Base-by-base conservation (phyloP, 805 yeast species). In the Metschnikowia anglica region DNA sequence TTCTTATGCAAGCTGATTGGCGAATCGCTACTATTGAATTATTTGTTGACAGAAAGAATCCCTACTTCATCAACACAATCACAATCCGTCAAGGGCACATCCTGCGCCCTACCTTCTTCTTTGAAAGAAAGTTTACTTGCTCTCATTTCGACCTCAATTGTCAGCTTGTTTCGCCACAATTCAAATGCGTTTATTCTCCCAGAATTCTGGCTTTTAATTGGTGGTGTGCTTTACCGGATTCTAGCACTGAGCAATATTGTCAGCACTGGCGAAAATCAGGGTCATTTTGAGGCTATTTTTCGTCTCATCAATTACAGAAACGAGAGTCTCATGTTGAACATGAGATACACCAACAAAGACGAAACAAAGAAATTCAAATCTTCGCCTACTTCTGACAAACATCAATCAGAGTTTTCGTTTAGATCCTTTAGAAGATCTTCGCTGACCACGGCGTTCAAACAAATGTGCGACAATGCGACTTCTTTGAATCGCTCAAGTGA, bases 181-280 rank as follows among this genome's bases (percentile, higher is more conserved):
- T 65, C 77, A 1, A 85, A 82, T 53, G 72, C 78, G 2, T 84
- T 84, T 48, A 77, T 85, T 12, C 69, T 83, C 17, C 85, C 89
- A 1, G 70, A 68, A 33, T 76, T 72, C 51, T 85, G 91, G 91
- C 65, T 66, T 12, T 54, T 73, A 12, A 62, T 82, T 33, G 77
- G 77, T 40, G 66, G 73, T 2, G 66, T 72, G 2, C 59, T 85
- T 27, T 73, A 67, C 44, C 72, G 68, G 16, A 66, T 69, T 2
- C 43, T 69, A 9, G 30, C 56, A 11, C 54, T 47, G 13, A 60
- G 59, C n/a, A 43, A 44, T 2, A 33, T 37, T 28, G 48, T 55
- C 39, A 50, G 47, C 30, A 60, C 59, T 5, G 28, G 31, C 5
- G 37, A 35, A 11, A 53, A 65, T 63, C 32, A 55, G 44, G 33